These are phyloP conservation scores for Elasticomyces elasticus DNA, from an alignment of 495 filamentous ascomycete genomes.

Conservation along the genomic window DNA sequence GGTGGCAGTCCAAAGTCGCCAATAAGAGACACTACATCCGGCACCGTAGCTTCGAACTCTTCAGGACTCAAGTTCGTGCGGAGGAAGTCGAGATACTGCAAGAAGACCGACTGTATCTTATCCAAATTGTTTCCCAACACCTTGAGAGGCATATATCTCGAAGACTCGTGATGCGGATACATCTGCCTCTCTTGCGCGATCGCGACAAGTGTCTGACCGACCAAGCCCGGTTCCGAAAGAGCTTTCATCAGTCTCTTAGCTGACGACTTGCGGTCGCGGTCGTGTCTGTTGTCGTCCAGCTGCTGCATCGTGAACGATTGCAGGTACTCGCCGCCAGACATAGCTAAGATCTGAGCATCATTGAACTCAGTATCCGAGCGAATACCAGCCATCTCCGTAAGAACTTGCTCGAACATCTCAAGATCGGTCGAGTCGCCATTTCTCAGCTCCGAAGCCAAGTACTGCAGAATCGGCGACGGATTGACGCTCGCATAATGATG, in stretches of 20 bases:
- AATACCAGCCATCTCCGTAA: constrained; percentile 86
- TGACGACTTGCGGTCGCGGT: constrained; percentile 41
- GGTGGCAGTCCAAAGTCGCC: constrained; percentile 72
- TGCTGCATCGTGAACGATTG: constrained; percentile 67
- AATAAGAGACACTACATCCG: constrained; percentile 61
- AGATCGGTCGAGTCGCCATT: constrained; percentile 75
- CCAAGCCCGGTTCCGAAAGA: constrained; percentile 59
- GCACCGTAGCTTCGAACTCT: constrained; percentile 75
- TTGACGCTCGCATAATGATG: constrained; percentile 74
- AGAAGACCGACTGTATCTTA: constrained; percentile 72
- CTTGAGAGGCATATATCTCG: constrained; percentile 63
- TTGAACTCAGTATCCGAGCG: constrained; percentile 75
- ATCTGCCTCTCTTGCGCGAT: constrained; percentile 82
- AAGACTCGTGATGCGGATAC: constrained; percentile 60
- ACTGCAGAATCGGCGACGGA: constrained; percentile 74
- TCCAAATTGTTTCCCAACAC: constrained; percentile 77
- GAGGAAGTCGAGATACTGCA: constrained; percentile 82
- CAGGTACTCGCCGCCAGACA: constrained; percentile 75
- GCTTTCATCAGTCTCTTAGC: constrained; percentile 69
- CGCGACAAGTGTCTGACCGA: constrained; percentile 69
- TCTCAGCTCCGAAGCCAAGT: constrained; percentile 72
- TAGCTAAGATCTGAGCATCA: constrained; percentile 70
- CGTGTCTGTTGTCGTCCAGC: constrained; percentile 68
- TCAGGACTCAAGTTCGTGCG: constrained; percentile 63
- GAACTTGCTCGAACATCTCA: constrained; percentile 77